phyloP scores from a whole-genome alignment of 371 early-diverging fungal genomes.

The Zopfochytrium polystomum region DNA sequence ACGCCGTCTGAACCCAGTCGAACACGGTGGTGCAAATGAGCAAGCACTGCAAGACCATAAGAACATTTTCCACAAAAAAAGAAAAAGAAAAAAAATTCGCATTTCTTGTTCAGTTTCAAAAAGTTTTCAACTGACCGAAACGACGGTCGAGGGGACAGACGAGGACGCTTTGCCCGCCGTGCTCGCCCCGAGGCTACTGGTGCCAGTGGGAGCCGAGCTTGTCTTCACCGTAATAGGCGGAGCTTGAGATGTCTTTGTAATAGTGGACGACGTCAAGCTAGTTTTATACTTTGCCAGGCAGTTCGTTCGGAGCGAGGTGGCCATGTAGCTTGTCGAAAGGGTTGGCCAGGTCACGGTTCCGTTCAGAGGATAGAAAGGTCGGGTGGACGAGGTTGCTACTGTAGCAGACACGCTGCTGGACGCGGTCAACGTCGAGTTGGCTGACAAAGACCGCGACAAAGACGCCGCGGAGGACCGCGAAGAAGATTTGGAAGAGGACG shows the following conservation, averaged over 20 bases:
- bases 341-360: neutral
- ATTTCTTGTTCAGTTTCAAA: too few relatives aligned
- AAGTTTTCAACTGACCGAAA: too few relatives aligned
- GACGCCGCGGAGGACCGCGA: neutral
- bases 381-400: neutral
- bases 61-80: too few relatives aligned
- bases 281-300: neutral
- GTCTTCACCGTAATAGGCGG: too few relatives aligned
- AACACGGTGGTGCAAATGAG: too few relatives aligned
- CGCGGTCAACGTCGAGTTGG: neutral
- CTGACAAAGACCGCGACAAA: neutral
- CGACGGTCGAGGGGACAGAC: too few relatives aligned
- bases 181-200: too few relatives aligned
- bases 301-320: constrained; percentile 1
- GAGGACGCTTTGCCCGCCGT: too few relatives aligned
- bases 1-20: too few relatives aligned
- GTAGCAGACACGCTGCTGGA: neutral
- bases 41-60: too few relatives aligned
- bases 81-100: too few relatives aligned
- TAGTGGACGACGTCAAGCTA: neutral
- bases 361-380: neutral
- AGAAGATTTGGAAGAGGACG: neutral
- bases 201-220: too few relatives aligned
- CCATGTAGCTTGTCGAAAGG: neutral
- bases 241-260: neutral